Evolutionary conservation across 768 basidiomycete species (phyloP).

Genomic region (Chlorophyllum brunneum): DNA sequence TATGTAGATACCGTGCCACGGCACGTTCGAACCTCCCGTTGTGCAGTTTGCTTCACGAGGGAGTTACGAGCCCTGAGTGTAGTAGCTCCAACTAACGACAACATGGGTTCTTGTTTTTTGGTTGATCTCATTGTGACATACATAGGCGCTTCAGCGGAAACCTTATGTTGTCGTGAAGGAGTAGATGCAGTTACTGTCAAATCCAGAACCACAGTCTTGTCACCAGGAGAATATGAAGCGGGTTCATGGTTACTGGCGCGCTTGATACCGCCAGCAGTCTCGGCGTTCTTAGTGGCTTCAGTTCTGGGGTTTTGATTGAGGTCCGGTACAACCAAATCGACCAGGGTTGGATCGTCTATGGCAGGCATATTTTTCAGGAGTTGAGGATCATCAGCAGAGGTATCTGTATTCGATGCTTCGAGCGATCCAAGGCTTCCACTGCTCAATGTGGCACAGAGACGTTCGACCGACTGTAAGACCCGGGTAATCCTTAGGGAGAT

Average conservation of each 20-base stretch:
- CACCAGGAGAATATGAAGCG: too few relatives aligned
- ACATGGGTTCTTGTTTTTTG: neutral
- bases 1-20: neutral
- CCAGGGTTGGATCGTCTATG: too few relatives aligned
- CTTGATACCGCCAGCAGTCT: too few relatives aligned
- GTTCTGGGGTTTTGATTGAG: too few relatives aligned
- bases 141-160: neutral
- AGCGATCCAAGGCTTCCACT: slow-evolving; percentile 33
- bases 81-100: neutral
- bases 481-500: slow-evolving; percentile 2
- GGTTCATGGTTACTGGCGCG: too few relatives aligned
- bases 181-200: neutral
- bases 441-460: slow-evolving; percentile 20
- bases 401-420: slow-evolving; percentile 13
- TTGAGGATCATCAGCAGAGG: neutral
- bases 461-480: slow-evolving; percentile 14
- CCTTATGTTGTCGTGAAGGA: neutral
- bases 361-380: neutral
- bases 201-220: neutral
- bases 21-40: neutral
- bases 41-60: neutral
- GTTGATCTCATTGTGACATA: neutral
- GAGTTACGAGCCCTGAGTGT: neutral
- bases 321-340: too few relatives aligned
- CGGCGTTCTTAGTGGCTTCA: too few relatives aligned